A percentile compares a stretch with the other conserved stretches of the same genome.
Conservation (phyloP, 495 filamentous ascomycete genomes). For the Letharia columbiana region DNA sequence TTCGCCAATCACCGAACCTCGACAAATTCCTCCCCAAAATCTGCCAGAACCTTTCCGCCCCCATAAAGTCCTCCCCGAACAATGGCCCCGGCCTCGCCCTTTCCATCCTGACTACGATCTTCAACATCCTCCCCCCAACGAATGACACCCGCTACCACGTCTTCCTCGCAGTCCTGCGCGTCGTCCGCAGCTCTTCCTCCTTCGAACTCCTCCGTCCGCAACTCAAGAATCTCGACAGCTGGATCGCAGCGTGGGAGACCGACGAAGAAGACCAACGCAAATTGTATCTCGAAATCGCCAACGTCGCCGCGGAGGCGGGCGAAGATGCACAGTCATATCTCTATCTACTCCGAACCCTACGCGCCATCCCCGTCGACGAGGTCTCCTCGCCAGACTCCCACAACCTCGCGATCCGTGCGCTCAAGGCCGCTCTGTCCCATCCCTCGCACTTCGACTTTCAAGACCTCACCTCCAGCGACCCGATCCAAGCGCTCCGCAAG, state of each 20-base stretch:
- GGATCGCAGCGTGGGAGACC: conserved; percentile 76
- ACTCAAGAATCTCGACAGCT: conserved; percentile 66
- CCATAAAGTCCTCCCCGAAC: conserved; percentile 72
- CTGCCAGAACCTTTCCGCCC: conserved; percentile 71
- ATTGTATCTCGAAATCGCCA: conserved; percentile 68
- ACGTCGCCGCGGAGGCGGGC: conserved; percentile 64
- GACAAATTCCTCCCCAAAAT: conserved; percentile 78
- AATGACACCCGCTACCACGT: conserved; percentile 82
- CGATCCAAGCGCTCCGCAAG: conserved; percentile 75
- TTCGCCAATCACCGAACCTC: conserved; percentile 71
- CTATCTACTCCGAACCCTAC: conserved; percentile 74
- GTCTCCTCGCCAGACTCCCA: conserved; percentile 61
- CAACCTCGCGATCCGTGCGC: conserved; percentile 70
- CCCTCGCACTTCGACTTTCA: conserved; percentile 85
- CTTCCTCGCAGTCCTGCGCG: conserved; percentile 70
- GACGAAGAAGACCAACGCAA: conserved; percentile 73
- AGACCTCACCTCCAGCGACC: conserved; percentile 76
- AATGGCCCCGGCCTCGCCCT: conserved; percentile 80
- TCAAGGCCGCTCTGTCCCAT: conserved; percentile 70
- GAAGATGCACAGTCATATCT: conserved; percentile 72
- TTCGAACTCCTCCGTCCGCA: conserved; percentile 76
- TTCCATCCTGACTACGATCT: conserved; percentile 83
- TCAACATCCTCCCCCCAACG: conserved; percentile 76
- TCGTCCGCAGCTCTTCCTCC: conserved; percentile 62
- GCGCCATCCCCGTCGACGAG: conserved; percentile 71